Evolutionary conservation across 148 eudicot species (phyloP).

Genomic region (Heliosperma pusillum): DNA sequence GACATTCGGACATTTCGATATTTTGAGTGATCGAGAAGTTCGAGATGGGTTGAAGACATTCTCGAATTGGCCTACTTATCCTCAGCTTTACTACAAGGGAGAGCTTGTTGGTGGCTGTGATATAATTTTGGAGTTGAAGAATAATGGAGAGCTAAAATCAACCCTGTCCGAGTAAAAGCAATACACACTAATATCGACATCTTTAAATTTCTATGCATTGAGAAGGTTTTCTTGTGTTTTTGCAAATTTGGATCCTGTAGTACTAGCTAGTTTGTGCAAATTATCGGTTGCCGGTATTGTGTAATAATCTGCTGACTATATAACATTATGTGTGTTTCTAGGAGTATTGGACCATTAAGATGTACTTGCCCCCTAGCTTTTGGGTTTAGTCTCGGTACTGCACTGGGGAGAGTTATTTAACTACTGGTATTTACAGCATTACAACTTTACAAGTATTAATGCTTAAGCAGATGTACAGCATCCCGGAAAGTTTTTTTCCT

Average conservation of each 20-base stretch:
- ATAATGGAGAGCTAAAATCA: conserved; percentile 62
- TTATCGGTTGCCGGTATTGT: not conserved
- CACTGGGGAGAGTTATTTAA: no score
- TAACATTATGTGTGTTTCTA: not conserved
- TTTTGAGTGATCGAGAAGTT: conserved; percentile 69
- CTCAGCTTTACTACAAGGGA: conserved; percentile 94
- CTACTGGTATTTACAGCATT: no score
- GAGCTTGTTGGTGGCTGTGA: conserved; percentile 93
- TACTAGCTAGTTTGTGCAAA: not conserved
- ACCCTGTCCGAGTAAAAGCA: conserved; percentile 60
- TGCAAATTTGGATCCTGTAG: not conserved
- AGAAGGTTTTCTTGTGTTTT: not conserved
- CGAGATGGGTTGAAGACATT: conserved; percentile 79
- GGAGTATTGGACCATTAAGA: not conserved
- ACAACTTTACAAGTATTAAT: no score
- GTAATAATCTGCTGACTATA: not conserved
- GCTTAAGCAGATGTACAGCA: no score
- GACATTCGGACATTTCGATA: conserved; percentile 80
- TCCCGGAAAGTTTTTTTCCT: no score
- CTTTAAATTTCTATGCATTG: not conserved
- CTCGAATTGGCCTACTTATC: conserved; percentile 98
- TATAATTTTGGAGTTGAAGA: conserved; percentile 72
- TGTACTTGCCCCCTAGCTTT: not conserved
- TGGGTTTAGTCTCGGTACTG: not conserved
- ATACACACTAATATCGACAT: not conserved